A percentile compares a stretch with the other conserved stretches of the same genome.
Conservation (phyloP, 495 filamentous ascomycete species). For the Penicillium desertorum region DNA sequence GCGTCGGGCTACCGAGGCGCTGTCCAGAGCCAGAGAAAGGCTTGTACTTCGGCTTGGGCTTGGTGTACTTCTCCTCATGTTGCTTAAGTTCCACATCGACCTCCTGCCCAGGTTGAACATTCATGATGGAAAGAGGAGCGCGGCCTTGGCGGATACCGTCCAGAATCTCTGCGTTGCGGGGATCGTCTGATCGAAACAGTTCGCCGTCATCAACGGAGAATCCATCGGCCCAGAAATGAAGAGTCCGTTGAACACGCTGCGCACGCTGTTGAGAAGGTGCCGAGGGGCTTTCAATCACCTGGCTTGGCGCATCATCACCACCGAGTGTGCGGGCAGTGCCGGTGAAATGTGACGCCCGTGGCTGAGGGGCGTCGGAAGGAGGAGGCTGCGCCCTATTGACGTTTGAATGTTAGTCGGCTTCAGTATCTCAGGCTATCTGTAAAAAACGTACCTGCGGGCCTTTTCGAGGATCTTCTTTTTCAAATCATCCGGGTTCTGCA, state of each 20-base stretch:
- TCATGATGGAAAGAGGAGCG: conserved; percentile 85
- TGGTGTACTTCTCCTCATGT: conserved; percentile 79
- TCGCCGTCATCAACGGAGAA: conserved; percentile 94
- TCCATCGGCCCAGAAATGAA: conserved; percentile 92
- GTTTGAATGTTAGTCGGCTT: conserved; percentile 3
- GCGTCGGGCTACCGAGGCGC: conserved; percentile 88
- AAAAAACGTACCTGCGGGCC: conserved; percentile 64
- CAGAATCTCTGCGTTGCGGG: conserved; percentile 76
- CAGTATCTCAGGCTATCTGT: not conserved
- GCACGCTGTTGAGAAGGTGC: conserved; percentile 43
- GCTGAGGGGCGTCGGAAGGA: conserved; percentile 54
- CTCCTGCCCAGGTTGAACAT: conserved; percentile 78
- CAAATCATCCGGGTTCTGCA: conserved; percentile 81
- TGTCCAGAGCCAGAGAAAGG: conserved; percentile 82
- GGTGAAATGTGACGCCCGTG: conserved; percentile 64
- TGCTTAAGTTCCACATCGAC: conserved; percentile 88
- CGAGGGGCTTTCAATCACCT: conserved; percentile 64
- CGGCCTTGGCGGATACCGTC: conserved; percentile 82
- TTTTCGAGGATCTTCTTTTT: conserved; percentile 79
- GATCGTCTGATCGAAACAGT: conserved; percentile 87
- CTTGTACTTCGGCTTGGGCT: conserved; percentile 80
- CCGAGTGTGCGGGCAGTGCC: conserved; percentile 85
- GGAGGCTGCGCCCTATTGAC: conserved; percentile 56
- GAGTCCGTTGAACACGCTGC: conserved; percentile 60
- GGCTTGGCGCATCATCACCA: conserved; percentile 80